Evolutionary conservation across 2,329 filamentous ascomycete genomes (phyloP).

Genomic region (Calonectria crousiana): DNA sequence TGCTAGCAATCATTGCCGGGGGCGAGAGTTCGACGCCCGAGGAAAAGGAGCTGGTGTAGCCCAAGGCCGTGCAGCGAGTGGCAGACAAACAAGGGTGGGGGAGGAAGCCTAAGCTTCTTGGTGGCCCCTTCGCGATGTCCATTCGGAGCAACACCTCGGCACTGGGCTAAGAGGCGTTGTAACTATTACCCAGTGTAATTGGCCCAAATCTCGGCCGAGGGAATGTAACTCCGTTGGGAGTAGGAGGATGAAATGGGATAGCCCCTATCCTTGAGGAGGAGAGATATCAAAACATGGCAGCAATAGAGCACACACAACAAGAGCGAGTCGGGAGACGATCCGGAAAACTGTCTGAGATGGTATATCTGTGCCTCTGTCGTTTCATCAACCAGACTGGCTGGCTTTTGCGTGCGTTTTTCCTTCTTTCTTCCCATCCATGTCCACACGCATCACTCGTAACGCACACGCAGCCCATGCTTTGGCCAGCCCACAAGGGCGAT

Average conservation of each 20-base stretch:
- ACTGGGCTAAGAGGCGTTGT: slow-evolving; percentile 3
- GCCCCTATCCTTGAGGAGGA: background rate
- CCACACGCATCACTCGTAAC: background rate
- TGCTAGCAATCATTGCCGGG: slow-evolving; percentile 1
- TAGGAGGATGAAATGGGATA: background rate
- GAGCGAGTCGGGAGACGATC: background rate
- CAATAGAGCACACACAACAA: background rate
- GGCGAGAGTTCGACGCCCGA: slow-evolving; percentile 9
- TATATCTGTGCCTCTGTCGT: background rate
- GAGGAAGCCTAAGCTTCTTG: background rate
- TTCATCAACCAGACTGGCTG: background rate
- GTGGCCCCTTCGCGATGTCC: background rate
- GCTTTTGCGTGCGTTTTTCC: background rate
- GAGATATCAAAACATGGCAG: background rate
- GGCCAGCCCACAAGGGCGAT: background rate
- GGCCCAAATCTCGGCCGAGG: slow-evolving; percentile 12
- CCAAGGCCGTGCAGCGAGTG: background rate
- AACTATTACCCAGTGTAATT: background rate
- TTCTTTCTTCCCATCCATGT: background rate
- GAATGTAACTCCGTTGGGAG: background rate
- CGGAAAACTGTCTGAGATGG: background rate
- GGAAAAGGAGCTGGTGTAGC: slow-evolving; percentile 10
- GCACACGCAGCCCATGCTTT: background rate
- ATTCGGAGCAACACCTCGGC: slow-evolving; percentile 1
- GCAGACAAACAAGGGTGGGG: background rate